Percentiles rank a stretch among this genome's conserved stretches.
phyloP scores from a whole-genome alignment of 176 grass and related monocot genomes.

The Oryza brachyantha region DNA sequence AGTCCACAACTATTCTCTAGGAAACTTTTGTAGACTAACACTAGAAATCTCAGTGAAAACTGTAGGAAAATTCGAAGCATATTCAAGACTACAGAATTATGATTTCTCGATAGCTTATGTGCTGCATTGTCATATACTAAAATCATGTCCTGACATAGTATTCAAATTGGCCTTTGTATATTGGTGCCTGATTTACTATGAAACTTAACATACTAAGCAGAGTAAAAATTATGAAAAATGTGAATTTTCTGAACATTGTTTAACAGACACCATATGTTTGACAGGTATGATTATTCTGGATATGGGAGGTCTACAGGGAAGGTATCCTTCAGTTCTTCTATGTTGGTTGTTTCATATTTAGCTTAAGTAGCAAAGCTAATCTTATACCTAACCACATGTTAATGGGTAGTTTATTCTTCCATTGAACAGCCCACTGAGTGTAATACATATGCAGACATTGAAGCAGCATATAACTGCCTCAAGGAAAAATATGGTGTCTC shows the following conservation, averaged over 20 bases:
- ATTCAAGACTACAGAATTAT: background rate
- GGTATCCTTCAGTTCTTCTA: conserved; percentile 43
- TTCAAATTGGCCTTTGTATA: background rate
- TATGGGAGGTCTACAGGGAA: conserved; percentile 89
- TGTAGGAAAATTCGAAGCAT: background rate
- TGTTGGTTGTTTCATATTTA: conserved; percentile 26
- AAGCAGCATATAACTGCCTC: conserved; percentile 88
- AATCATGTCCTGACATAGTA: background rate
- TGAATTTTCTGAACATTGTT: background rate
- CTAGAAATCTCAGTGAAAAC: background rate
- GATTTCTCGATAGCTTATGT: conserved; percentile 2
- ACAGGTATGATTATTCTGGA: conserved; percentile 90
- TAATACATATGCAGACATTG: conserved; percentile 98
- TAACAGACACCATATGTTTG: conserved; percentile 23
- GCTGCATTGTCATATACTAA: background rate
- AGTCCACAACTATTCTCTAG: background rate
- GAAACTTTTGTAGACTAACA: background rate
- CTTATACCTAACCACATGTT: conserved; percentile 40
- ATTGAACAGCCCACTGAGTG: conserved; percentile 85
- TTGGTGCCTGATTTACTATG: background rate
- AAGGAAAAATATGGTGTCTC: conserved; percentile 74
- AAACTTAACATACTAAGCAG: conserved; percentile 3
- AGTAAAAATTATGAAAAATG: background rate
- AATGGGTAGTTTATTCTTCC: conserved; percentile 57
- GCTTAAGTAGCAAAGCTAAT: conserved; percentile 30